Conservation (phyloP, 1,284 basidiomycete genomes). For the Cerioporus squamosus region DNA sequence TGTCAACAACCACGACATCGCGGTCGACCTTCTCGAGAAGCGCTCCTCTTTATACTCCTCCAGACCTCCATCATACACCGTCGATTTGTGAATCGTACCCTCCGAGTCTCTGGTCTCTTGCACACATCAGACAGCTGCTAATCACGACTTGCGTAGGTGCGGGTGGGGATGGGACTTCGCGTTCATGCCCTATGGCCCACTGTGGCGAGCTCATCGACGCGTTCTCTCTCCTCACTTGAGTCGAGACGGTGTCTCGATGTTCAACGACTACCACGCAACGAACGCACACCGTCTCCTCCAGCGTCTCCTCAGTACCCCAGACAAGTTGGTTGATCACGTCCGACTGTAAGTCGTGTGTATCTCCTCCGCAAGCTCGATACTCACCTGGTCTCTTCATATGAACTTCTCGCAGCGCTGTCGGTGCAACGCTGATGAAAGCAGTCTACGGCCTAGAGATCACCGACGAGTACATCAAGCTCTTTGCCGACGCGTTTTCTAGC, state of each 20-base stretch:
- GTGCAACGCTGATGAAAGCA: slow-evolving; percentile 10
- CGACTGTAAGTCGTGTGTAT: background rate
- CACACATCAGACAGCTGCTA: too few relatives aligned
- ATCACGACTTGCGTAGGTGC: too few relatives aligned
- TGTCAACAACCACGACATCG: background rate
- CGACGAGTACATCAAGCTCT: slow-evolving; percentile 8
- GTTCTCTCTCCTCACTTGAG: slow-evolving; percentile 22
- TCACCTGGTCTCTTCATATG: background rate
- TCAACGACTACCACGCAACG: slow-evolving; percentile 4
- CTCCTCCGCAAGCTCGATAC: background rate
- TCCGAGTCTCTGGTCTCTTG: too few relatives aligned
- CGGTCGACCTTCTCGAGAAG: slow-evolving; percentile 6
- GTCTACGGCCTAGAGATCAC: slow-evolving; percentile 14
- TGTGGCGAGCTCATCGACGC: slow-evolving; percentile 21
- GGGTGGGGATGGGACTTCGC: slow-evolving; percentile 21
- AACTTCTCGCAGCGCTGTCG: background rate
- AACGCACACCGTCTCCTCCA: slow-evolving; percentile 15
- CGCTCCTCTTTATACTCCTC: slow-evolving; percentile 10
- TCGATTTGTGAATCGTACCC: slow-evolving; percentile 5
- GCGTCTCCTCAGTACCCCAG: background rate
- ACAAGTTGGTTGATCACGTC: background rate
- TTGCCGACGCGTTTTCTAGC: slow-evolving; percentile 6
- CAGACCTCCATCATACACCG: background rate
- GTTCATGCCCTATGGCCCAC: slow-evolving; percentile 15
- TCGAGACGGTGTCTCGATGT: background rate